Evolutionary conservation across 2,329 filamentous ascomycete genomes (phyloP).

Genomic region (Hypoxylon sp.): DNA sequence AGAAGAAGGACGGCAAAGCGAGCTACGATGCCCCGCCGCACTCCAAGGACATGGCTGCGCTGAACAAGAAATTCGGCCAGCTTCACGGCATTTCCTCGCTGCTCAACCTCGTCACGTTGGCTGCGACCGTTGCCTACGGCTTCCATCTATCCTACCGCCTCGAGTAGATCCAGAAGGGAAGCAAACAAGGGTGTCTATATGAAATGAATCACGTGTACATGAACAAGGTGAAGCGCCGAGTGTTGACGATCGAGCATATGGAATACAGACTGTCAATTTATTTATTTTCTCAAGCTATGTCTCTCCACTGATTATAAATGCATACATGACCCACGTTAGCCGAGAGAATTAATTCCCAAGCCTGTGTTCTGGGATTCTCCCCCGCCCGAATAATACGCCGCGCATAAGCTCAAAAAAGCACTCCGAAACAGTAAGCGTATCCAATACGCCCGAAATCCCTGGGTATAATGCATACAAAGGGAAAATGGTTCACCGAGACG

Average conservation of each 20-base stretch:
- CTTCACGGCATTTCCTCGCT: constrained; percentile 86
- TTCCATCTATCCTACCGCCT: constrained; percentile 76
- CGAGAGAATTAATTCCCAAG: constrained; percentile 12
- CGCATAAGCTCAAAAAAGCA: constrained; percentile 24
- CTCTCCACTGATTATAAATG: constrained; percentile 14
- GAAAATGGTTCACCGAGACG: constrained; percentile 13
- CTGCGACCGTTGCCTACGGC: constrained; percentile 81
- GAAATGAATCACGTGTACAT: constrained; percentile 32
- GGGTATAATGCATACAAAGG: constrained; percentile 42
- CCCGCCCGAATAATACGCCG: constrained; percentile 30
- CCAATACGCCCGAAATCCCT: constrained; percentile 41
- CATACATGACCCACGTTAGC: constrained; percentile 14
- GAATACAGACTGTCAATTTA: constrained; percentile 33
- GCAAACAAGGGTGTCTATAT: background rate
- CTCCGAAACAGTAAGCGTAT: constrained; percentile 38
- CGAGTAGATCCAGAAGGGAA: constrained; percentile 50
- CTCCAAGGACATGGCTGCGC: constrained; percentile 81
- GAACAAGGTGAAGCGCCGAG: constrained; percentile 14
- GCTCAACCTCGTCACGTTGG: constrained; percentile 78
- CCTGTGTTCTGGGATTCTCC: constrained; percentile 9
- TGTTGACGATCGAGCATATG: constrained; percentile 11
- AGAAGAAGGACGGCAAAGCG: constrained; percentile 89
- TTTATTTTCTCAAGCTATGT: constrained; percentile 8
- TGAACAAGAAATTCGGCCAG: constrained; percentile 83
- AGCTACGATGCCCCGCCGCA: constrained; percentile 83